Percentiles rank a stretch among this genome's conserved stretches.
These are phyloP conservation scores for Phytopythium montanum DNA, from an alignment of 352 stramenopile species.

Conservation along the genomic window DNA sequence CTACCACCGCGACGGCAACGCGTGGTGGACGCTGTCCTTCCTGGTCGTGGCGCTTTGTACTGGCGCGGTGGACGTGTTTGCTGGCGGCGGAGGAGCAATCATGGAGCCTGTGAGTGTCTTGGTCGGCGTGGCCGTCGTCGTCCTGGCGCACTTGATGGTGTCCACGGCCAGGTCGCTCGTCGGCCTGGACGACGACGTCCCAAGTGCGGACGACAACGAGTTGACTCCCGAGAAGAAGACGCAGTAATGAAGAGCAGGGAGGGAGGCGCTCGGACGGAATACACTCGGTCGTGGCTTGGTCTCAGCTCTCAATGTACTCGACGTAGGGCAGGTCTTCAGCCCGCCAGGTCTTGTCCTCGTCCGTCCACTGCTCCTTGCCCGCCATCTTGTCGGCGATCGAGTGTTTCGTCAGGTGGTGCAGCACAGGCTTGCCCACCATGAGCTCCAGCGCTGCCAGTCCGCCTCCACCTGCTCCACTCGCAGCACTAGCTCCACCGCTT, in stretches of 20 bases:
- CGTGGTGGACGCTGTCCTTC: slow-evolving; percentile 1
- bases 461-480: background rate
- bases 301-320: slow-evolving; percentile 64
- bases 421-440: slow-evolving; percentile 66
- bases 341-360: slow-evolving; percentile 66
- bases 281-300: background rate
- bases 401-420: slow-evolving; percentile 61
- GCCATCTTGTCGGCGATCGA: slow-evolving; percentile 55
- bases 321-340: slow-evolving; percentile 62
- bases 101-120: slow-evolving; percentile 1
- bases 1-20: slow-evolving; percentile 1
- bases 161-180: background rate
- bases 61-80: background rate
- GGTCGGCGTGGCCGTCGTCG: background rate
- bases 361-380: slow-evolving; percentile 47
- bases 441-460: slow-evolving; percentile 36
- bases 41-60: background rate
- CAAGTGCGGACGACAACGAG: background rate
- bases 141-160: background rate
- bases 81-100: background rate
- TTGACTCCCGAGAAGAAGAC: background rate
- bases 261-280: background rate
- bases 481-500: background rate
- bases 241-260: background rate
- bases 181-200: background rate